Evolutionary conservation across 306 rosid species (phyloP), one percentile per base, ranked within the genome.

Genomic region (Dryas alaskensis): DNA sequence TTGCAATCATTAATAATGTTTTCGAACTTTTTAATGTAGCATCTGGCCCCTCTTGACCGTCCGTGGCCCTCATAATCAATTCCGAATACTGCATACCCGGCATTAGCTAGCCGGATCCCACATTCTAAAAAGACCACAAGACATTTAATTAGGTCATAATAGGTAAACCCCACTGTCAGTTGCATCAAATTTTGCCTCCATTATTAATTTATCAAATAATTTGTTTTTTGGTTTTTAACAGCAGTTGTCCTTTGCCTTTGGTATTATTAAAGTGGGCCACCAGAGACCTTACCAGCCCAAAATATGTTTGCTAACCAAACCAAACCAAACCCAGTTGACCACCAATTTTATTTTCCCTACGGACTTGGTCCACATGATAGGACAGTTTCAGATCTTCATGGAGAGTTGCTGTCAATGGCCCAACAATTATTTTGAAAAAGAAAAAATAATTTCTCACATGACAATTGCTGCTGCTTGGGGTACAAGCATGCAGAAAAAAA

Each of bases 21-120:
- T 0, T 94, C 92, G 11, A 94, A 94, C 75, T 87, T 92, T 66
- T 73, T 77, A 57, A 92, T 86, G 84, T 84, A 86, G 80, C 96
- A 89, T 78, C 96, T 91, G 51, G 81, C 85, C 49, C 99, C 97
- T 48, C 67, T 86, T 0, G 97, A 94, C 6, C 76, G 85, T 59
- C 99, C 97, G 19, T 94, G 97, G 40, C 99, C 99, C 84, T 94
- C 92, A 12, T 83, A 86, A 55, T 94, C 96, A 0, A 94, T 50
- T 0, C 96, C 99, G 11, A 88, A 89, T 76, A 88, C 99, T 0
- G 88, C 96, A 70, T 88, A 92, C 19, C 96, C 86, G 0, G 89
- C 92, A 13, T 53, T 14, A 1, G 95, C 89, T 7, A 94, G 83
- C 73, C 84, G 87, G 7, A 69, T 75, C 51, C 95, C 99, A 10